Evolutionary conservation across 345 rosid genomes (phyloP), one percentile per base, ranked within the genome.

Genomic region (Lepidium africanum): DNA sequence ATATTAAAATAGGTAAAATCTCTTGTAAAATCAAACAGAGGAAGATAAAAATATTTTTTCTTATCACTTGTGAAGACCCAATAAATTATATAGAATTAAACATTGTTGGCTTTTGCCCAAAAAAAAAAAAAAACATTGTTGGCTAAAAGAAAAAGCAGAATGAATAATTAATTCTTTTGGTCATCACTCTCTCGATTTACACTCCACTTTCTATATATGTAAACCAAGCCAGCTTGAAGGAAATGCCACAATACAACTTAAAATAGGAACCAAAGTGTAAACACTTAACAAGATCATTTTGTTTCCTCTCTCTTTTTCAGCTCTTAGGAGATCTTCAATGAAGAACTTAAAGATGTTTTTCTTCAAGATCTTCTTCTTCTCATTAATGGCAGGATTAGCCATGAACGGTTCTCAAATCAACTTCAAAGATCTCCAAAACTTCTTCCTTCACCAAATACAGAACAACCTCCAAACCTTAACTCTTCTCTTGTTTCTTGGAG

Each of bases 291-390:
- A 51, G 7, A 42, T 17, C 1, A 12, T 47, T 64, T 56, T 27
- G 40, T 59, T 30, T 30, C 33, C 33, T 15, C 43, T 43, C 72
- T 65, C 17, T 19, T 60, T 65, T 57, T 56, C 50, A n/a, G 37
- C 43, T 64, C 52, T 38, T 51, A 36, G 52, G 59, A 38, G n/a
- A 5, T 32, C 65, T 56, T 46, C 21, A 37, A 61, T 67, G 73
- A 60, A 53, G 68, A 74, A 59, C 49, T n/a, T 72, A 14, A 72
- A 72, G 46, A 49, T 58, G 9, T 1, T 17, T 36, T 63, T 87
- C 37, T 74, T 88, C 61, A 84, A 91, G 17, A 83, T 90, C 11
- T 81, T 84, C 72, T 83, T 90, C 37, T 74, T 86, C 71, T 90
- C 90, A 15, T 58, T 81, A 71, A 81, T 82, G 80, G 84, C 80